Evolutionary conservation across 345 rosid species (phyloP).

Genomic region (Microcos paniculata): DNA sequence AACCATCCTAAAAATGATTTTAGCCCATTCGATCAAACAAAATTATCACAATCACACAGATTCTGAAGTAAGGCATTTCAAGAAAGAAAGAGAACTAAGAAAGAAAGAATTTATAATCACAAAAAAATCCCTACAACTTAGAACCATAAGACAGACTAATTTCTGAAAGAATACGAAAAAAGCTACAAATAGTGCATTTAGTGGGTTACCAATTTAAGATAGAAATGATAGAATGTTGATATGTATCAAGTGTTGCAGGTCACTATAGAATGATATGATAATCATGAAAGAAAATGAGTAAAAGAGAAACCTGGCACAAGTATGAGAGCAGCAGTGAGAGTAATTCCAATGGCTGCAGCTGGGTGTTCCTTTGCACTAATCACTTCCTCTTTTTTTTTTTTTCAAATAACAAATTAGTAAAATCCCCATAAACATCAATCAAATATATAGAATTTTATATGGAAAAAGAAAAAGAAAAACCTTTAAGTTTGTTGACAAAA

Average conservation of each 20-base stretch:
- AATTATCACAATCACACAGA: background rate
- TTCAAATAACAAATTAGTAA: background rate
- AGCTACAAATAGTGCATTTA: background rate
- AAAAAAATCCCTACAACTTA: background rate
- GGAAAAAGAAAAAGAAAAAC: conserved; percentile 12
- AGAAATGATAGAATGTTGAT: background rate
- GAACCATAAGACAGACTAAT: background rate
- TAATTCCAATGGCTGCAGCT: conserved; percentile 59
- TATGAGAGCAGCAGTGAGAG: conserved; percentile 59
- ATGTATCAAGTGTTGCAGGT: background rate
- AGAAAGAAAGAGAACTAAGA: background rate
- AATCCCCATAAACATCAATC: background rate
- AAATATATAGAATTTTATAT: background rate
- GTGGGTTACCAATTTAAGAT: background rate
- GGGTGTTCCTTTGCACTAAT: conserved; percentile 66
- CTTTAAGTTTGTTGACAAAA: conserved; percentile 47
- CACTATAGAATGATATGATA: background rate
- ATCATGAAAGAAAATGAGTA: background rate
- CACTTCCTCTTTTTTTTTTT: conserved; percentile 52
- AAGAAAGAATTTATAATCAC: background rate
- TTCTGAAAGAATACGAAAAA: background rate
- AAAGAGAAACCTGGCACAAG: conserved; percentile 62
- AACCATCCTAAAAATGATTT: background rate
- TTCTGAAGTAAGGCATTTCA: background rate
- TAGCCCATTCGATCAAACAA: background rate